Evolutionary conservation across 2,329 filamentous ascomycete species (phyloP), one percentile per base, ranked within the genome.

Genomic region (Fusarium euwallaceae): DNA sequence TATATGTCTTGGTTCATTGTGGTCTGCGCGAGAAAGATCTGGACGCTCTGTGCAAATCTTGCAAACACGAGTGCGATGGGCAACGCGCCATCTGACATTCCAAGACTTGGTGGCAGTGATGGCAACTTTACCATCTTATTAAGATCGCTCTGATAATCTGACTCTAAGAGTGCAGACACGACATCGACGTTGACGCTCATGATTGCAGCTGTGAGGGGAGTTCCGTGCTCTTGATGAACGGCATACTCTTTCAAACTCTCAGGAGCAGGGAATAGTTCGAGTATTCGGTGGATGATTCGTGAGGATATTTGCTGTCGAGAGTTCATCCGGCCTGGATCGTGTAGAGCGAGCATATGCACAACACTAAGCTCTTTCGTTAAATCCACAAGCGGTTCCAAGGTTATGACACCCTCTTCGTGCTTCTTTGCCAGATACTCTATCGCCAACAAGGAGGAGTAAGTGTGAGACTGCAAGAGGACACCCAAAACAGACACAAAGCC

Each of bases 401-500:
- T 14, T 43, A 64, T n/a, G 2, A 36, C 11, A 12, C 51, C 16
- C 12, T 43, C 48, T 36, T 58, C 48, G 9, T 58, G n/a, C 17
- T 64, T 64, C 36, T 45, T 64, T 8, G 61, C 61, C n/a, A 64
- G 6, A 6, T 64, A 64, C n/a, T 43, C 27, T 3, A 58, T 64
- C 24, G 61, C 36, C 10, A 58, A 8, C 6, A 64, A 4, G n/a
- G 61, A 64, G 2, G 61, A 64, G 27, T 58, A 27, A 17, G 61
- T 58, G 12, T 64, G 61, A 22, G 48, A 64, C 11, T 58, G 51
- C 8, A 64, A n/a, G 20, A 64, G 48, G 3, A 56, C 5, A 4
- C 61, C 61, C 5, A 64, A 3, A 22, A 64, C n/a, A 20, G 61
- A 64, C 14, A 29, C 3, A 2, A 45, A 64, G 22, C 17, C 34